Conservation (phyloP, 106 monocot species). For the Narthecium ossifragum region DNA sequence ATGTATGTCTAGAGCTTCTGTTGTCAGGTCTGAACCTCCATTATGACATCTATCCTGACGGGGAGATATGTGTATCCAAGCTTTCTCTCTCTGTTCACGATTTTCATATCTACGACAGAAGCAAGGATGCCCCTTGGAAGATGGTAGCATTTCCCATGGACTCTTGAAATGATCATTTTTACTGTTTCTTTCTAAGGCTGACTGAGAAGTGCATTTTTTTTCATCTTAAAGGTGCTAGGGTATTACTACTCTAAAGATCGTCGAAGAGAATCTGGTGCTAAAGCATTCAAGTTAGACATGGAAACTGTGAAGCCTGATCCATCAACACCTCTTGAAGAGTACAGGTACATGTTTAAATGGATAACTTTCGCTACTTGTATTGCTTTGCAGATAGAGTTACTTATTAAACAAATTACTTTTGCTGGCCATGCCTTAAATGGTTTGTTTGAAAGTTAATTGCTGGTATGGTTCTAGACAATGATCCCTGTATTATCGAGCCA, state of each 20-base stretch:
- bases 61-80: constrained; percentile 54
- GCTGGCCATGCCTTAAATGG: too few relatives aligned
- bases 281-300: constrained; percentile 79
- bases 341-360: constrained; percentile 40
- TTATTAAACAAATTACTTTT: too few relatives aligned
- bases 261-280: constrained; percentile 72
- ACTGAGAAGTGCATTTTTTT: not conserved
- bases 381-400: too few relatives aligned
- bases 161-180: not conserved
- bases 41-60: constrained; percentile 70
- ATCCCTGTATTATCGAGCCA: too few relatives aligned
- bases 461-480: too few relatives aligned
- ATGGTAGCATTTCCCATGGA: constrained; percentile 37
- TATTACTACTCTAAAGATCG: constrained; percentile 69
- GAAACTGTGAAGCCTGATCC: constrained; percentile 91
- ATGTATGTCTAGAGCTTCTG: constrained; percentile 48
- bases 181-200: not conserved
- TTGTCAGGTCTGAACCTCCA: constrained; percentile 55
- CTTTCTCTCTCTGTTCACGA: constrained; percentile 48
- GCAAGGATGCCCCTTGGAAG: constrained; percentile 87
- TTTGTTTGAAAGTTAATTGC: too few relatives aligned
- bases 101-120: constrained; percentile 70
- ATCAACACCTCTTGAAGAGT: constrained; percentile 80
- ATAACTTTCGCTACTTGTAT: too few relatives aligned
- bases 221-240: constrained; percentile 66